These are phyloP conservation scores for Cryphonectria nitschkei DNA, from an alignment of 2,329 filamentous ascomycete species.

Conservation along the genomic window DNA sequence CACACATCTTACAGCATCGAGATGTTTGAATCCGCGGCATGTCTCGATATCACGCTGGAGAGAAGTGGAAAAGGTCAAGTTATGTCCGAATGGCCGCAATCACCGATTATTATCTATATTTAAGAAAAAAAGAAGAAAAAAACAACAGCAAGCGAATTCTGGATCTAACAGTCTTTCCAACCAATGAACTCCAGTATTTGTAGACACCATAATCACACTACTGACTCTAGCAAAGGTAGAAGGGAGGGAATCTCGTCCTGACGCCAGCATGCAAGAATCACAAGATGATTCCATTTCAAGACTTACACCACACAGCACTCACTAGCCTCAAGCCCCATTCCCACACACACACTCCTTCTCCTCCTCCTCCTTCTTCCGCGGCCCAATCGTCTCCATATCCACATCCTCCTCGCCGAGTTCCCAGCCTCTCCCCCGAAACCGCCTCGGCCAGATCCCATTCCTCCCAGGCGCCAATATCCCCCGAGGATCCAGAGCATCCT, in stretches of 20 bases:
- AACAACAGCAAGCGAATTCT: neutral
- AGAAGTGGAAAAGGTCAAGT: no score
- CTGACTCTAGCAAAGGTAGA: neutral
- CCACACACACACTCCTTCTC: no score
- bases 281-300: neutral
- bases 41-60: no score
- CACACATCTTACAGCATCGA: no score
- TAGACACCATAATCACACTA: no score
- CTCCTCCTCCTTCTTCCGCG: neutral
- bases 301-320: no score
- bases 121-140: neutral
- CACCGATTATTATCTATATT: neutral
- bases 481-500: conserved; percentile 46
- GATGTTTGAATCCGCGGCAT: neutral
- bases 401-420: conserved; percentile 35
- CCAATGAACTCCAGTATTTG: no score
- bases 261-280: neutral
- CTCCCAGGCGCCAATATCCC: conserved; percentile 52
- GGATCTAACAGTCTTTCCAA: no score
- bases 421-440: conserved; percentile 38
- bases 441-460: conserved; percentile 42
- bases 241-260: neutral
- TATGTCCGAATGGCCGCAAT: neutral
- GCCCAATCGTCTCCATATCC: conserved; percentile 31
- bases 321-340: neutral